phyloP scores from a whole-genome alignment of 2,329 filamentous ascomycete genomes.

The Sporothrix humicola region DNA sequence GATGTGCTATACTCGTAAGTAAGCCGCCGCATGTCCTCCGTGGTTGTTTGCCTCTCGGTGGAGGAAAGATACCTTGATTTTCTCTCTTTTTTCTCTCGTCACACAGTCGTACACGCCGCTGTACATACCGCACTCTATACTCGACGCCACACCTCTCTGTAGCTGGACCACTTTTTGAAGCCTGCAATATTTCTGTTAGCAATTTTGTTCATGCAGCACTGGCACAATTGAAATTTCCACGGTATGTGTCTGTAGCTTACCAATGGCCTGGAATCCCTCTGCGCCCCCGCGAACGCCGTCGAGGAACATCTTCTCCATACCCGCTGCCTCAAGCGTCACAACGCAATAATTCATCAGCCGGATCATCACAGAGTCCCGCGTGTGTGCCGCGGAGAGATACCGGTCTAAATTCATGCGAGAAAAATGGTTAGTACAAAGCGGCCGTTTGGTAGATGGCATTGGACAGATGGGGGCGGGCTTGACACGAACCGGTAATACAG shows the following conservation, averaged over 20 bases:
- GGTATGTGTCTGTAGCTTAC: slow-evolving; percentile 47
- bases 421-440: background rate
- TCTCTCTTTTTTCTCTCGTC: no score
- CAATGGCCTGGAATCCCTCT: slow-evolving; percentile 57
- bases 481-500: slow-evolving; percentile 59
- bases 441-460: background rate
- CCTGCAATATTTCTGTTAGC: background rate
- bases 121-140: slow-evolving; percentile 13
- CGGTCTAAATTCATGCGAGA: slow-evolving; percentile 49
- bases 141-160: slow-evolving; percentile 61
- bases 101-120: no score
- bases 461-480: no score
- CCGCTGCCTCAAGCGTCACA: slow-evolving; percentile 52
- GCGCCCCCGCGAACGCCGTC: slow-evolving; percentile 60
- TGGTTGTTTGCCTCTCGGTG: no score
- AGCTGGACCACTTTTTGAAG: slow-evolving; percentile 61
- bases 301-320: slow-evolving; percentile 61
- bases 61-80: no score
- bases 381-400: slow-evolving; percentile 48
- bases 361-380: slow-evolving; percentile 57
- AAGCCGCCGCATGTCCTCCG: no score
- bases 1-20: no score
- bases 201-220: background rate
- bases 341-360: slow-evolving; percentile 61
- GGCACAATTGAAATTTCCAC: background rate